Base-by-base conservation (phyloP, 2,329 filamentous ascomycete species). In the Microdochium nivale region DNA sequence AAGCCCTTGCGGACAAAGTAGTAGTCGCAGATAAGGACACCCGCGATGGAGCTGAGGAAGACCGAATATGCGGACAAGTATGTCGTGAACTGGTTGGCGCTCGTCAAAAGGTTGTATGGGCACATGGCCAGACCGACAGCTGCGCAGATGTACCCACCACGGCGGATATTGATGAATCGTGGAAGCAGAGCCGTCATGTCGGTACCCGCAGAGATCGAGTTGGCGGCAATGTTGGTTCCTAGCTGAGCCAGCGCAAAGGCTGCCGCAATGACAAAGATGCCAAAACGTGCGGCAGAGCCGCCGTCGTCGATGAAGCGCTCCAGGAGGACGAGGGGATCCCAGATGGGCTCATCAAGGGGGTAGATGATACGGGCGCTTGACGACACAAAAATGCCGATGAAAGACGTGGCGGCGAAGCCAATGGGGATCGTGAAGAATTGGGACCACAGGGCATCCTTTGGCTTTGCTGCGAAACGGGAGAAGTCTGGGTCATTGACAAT, bases 1-100 rank as follows among this genome's bases (percentile, higher is more conserved):
- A 90, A 95, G 4, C 91, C 91, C 53, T 79, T 84, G 53, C 91
- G 86, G 4, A 96, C 88, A 52, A 87, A 55, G 68, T 95, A 96
- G 73, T 96, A 96, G 68, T 96, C 91, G 59, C 78, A 80, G 54
- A 90, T 75, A 72, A 96, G 94, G 56, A 95, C 89, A n/a, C 91
- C 91, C 0, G 89, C 90, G 56, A 96, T 95, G 44, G 87, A 90
- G 53, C 87, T 91, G n/a, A 96, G 78, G 70, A 96, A 96, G 52
- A 96, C 90, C 2, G 87, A 90, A 73, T 96, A 96, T 1, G 91
- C 87, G 1, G 88, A 94, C 1, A 96, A 81, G 64, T 96, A 96
- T 3, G 88, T 95, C 1, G 88, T 94, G 72, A 96, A 96, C 68
- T 86, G 84, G 73, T 92, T 95, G 46, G 81, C 81, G 46, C 75